Evolutionary conservation across 176 grass and related monocot genomes (phyloP), one percentile per base, ranked within the genome.

Genomic region (Canna indica): DNA sequence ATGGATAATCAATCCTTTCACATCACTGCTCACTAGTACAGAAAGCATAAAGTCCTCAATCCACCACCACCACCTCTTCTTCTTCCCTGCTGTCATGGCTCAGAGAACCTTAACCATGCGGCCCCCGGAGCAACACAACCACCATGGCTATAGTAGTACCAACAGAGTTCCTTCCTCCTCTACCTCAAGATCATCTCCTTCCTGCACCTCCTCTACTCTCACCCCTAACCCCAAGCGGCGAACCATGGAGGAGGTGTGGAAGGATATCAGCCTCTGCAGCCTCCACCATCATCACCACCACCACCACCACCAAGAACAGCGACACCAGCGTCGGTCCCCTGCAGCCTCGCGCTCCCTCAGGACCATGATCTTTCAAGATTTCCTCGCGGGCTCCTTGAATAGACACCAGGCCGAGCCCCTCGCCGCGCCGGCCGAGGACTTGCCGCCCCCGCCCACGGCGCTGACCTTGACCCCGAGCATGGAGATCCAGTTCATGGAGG

Each of bases 211-310:
- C 17, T 73, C 75, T 4, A 25, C 25, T 39, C 53, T 30, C 64
- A 56, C 70, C 76, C 53, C 68, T 36, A 7, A 27, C 3, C 33
- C 76, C 2, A 67, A n/a, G 59, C 12, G 71, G 28, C 52, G 77
- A 36, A 42, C 76, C 75, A 76, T 76, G 76, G 82, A 84, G 27
- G 76, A 84, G 42, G 76, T 84, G 27, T 76, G 76, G 82, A 84
- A 79, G 34, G 82, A 84, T 48, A 79, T 79, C 82, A 58, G 46
- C 61, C 64, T 68, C 53, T 35, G 59, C 56, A 67, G 16, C 70
- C 68, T 62, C 36, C 64, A 73, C 28, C 54, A 64, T 34, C 58
- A 71, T 22, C 14, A n/a, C 35, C 44, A 73, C 60, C 35, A 73
- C 7, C 24, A 58, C 12, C 67, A 57, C 30, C 70, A 73, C 29